Evolutionary conservation across 2,329 filamentous ascomycete species (phyloP).

Genomic region (Ophiocordyceps robertsii): DNA sequence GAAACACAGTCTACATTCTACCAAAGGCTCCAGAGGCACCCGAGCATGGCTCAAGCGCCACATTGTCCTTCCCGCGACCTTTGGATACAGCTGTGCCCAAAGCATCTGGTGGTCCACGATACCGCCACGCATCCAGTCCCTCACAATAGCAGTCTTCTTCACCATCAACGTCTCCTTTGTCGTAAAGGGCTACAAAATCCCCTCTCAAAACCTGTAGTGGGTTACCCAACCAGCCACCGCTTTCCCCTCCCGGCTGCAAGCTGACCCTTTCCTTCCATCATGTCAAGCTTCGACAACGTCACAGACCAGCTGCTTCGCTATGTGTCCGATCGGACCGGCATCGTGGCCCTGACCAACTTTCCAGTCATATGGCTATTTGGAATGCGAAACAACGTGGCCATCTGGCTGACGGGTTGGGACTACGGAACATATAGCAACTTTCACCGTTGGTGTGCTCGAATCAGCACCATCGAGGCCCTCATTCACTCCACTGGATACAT

Average conservation of each 20-base stretch:
- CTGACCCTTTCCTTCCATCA: slow-evolving; percentile 6
- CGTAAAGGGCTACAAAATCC: slow-evolving; percentile 22
- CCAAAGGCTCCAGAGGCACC: neutral
- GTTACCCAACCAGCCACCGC: slow-evolving; percentile 2
- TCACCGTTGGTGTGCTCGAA: slow-evolving; percentile 51
- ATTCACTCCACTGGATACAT: slow-evolving; percentile 50
- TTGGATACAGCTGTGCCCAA: slow-evolving; percentile 27
- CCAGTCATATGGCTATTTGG: slow-evolving; percentile 54
- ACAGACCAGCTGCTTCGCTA: slow-evolving; percentile 33
- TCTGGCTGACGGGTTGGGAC: slow-evolving; percentile 57
- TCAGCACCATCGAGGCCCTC: slow-evolving; percentile 47
- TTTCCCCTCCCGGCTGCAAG: too few species aligned
- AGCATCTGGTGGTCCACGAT: slow-evolving; percentile 31
- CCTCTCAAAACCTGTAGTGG: slow-evolving; percentile 26
- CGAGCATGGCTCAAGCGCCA: slow-evolving; percentile 17
- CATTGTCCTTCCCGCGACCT: slow-evolving; percentile 25
- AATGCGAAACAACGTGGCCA: slow-evolving; percentile 50
- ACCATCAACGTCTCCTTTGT: slow-evolving; percentile 23
- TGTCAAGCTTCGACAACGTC: slow-evolving; percentile 18
- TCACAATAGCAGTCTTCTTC: slow-evolving; percentile 24
- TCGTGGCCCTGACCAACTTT: slow-evolving; percentile 50
- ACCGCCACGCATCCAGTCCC: slow-evolving; percentile 27
- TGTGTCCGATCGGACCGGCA: slow-evolving; percentile 48
- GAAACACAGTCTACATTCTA: neutral
- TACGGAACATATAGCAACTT: slow-evolving; percentile 55